These are phyloP conservation scores for Petasospora fabianii DNA, from an alignment of 1,139 yeast species.

Conservation along the genomic window DNA sequence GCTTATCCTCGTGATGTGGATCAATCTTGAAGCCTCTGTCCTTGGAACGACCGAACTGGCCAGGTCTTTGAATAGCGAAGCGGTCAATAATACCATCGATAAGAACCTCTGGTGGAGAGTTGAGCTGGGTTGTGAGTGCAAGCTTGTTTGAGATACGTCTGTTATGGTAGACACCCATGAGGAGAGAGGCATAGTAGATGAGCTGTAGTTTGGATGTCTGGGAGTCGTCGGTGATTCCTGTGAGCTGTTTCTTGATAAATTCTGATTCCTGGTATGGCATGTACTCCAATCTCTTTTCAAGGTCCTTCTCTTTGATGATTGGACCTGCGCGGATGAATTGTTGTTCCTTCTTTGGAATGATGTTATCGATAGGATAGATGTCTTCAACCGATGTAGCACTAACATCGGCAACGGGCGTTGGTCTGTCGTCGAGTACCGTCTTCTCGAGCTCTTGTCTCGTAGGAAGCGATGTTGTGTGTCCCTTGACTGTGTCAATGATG, in stretches of 20 bases:
- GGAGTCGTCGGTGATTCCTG: constrained; percentile 38
- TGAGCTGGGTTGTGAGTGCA: constrained; percentile 56
- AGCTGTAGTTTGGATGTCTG: constrained; percentile 61
- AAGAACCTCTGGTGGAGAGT: constrained; percentile 66
- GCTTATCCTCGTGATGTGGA: constrained; percentile 82
- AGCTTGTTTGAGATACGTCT: constrained; percentile 62
- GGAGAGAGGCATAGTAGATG: constrained; percentile 71
- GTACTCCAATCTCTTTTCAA: constrained; percentile 46
- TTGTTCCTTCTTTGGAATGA: constrained; percentile 69
- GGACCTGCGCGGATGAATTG: constrained; percentile 57
- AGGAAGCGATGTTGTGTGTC: constrained; percentile 70
- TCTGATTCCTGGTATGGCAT: constrained; percentile 61
- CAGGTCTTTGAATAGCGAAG: constrained; percentile 63
- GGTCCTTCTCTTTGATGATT: constrained; percentile 48
- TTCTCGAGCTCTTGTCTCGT: constrained; percentile 54
- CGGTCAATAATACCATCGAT: constrained; percentile 70
- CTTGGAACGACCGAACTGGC: constrained; percentile 68
- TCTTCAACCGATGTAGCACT: constrained; percentile 81
- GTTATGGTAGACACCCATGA: constrained; percentile 75
- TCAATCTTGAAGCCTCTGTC: constrained; percentile 74
- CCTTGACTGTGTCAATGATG: constrained; percentile 75
- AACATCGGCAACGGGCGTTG: constrained; percentile 74
- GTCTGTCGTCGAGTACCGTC: constrained; percentile 61
- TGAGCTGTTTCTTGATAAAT: constrained; percentile 50
- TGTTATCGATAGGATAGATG: constrained; percentile 66